Base-by-base conservation (phyloP, 768 basidiomycete species). In the Asterophora parasitica region DNA sequence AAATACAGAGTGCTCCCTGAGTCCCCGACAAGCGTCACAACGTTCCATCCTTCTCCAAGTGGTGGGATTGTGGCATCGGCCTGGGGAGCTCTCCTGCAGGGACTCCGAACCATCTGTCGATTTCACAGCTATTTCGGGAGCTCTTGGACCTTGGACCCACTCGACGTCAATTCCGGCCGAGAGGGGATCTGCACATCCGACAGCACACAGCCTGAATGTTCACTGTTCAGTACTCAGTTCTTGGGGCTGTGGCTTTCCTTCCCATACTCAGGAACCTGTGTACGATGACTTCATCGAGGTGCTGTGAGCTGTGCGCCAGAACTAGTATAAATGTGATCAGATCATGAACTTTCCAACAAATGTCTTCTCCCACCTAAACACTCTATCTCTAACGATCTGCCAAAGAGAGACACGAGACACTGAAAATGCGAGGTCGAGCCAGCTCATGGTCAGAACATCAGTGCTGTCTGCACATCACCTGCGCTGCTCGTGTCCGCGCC, bases 311-410 rank as follows among this genome's bases (percentile, higher is more conserved):
- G n/a, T n/a, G n/a, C n/a, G n/a, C n/a, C n/a, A n/a, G n/a, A n/a
- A 37, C 17, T n/a, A 31, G 30, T 31, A 20, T 42, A 39, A 36
- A 27, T 15, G 28, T 48, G 42, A 52, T 55, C 49, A 46, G 46
- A 49, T 48, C 46, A 48, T 38, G 35, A 38, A 33, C 40, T 32
- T 44, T 30, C 16, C 39, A 32, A 42, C n/a, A 16, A 42, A 42
- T 46, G 38, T 56, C 48, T 49, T 53, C 52, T 49, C 54, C 42
- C 46, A 52, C 43, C 41, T n/a, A 34, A 27, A 27, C 19, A 16
- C 5, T 46, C n/a, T n/a, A n/a, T n/a, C n/a, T n/a, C n/a, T n/a
- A 17, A 27, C 26, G 45, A 55, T 41, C 43, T 48, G 49, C 50
- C 51, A 56, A 45, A 20, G 26, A 40, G 34, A 45, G 8, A 33